Evolutionary conservation across 169 alveolate genomes (phyloP).

Genomic region (Cryptosporidium bovis): DNA sequence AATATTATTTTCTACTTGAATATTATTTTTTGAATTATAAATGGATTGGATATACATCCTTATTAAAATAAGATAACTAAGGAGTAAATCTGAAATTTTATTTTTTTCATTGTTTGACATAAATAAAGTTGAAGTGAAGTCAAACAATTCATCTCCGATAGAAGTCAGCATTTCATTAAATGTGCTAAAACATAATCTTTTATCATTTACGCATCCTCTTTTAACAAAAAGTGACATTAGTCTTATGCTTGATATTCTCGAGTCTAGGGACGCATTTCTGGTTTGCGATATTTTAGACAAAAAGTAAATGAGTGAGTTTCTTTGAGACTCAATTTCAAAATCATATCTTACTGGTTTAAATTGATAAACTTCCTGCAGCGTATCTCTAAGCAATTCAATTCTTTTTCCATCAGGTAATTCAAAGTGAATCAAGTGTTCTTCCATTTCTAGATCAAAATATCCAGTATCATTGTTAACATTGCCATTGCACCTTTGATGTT

Average conservation of each 20-base stretch:
- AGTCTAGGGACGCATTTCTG: constrained; percentile 5
- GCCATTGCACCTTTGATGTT: neutral
- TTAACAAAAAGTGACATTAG: constrained; percentile 22
- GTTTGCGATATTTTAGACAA: constrained; percentile 15
- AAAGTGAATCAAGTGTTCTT: constrained; percentile 34
- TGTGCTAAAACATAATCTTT: neutral
- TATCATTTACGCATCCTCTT: constrained; percentile 50
- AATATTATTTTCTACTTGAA: neutral
- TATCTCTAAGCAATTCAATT: constrained; percentile 48
- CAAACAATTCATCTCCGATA: constrained; percentile 50
- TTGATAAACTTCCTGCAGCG: constrained; percentile 37
- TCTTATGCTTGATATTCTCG: constrained; percentile 31
- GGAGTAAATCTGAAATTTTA: constrained; percentile 6
- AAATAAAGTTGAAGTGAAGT: constrained; percentile 10
- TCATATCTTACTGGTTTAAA: constrained; percentile 27
- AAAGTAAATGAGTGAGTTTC: constrained; percentile 9
- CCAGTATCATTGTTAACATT: neutral
- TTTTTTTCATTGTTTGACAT: neutral
- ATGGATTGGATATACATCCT: constrained; percentile 13
- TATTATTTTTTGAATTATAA: neutral
- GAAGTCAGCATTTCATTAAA: neutral
- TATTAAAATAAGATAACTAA: constrained; percentile 13
- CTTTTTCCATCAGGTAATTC: constrained; percentile 59
- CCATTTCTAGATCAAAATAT: constrained; percentile 14
- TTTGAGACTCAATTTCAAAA: neutral